Base-by-base conservation (phyloP, 768 basidiomycete species). In the Tephrocybe rancida region DNA sequence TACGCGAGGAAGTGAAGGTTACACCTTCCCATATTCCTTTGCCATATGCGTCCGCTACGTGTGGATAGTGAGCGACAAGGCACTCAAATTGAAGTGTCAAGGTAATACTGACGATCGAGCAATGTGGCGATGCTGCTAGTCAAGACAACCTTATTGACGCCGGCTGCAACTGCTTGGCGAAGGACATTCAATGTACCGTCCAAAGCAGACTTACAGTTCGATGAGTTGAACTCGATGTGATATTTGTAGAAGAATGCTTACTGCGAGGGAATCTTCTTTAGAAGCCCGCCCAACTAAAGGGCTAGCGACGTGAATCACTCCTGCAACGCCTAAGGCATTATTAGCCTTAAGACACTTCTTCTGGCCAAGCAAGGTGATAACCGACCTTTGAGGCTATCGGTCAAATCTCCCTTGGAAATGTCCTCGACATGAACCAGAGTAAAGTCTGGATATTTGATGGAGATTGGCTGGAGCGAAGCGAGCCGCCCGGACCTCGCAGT, bases 311-410 rank as follows among this genome's bases (percentile, higher is more conserved):
- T 76, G 74, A 21, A 64, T 62, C 32, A 81, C 64, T 1, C 68
- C 77, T 35, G 73, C 67, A 26, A 79, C 71, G 8, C 72, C 76
- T 66, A 72, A 69, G 69, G 9, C 69, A 74, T 29, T 73, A 49
- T 26, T 37, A n/a, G 35, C 4, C 2, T 16, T 25, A 24, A 9
- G 27, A 10, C 3, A 3, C 26, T 18, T 29, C 8, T 3, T 13
- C 14, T 11, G 9, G 19, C 14, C 26, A 19, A 1, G 19, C 14
- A 32, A 10, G 30, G n/a, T n/a, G n/a, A 2, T 7, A 38, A 22
- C 22, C 6, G 21, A 56, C 60, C 57, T 55, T 59, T 56, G 26
- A 61, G 38, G 14, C 43, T 51, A 2, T 59, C 48, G 1, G 35
- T 53, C 2, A 61, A 30, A 37, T 61, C 54, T 13, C 37, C 53